These are phyloP conservation scores for Trichosporon sp. DNA, from an alignment of 1,284 basidiomycete species.

Conservation along the genomic window DNA sequence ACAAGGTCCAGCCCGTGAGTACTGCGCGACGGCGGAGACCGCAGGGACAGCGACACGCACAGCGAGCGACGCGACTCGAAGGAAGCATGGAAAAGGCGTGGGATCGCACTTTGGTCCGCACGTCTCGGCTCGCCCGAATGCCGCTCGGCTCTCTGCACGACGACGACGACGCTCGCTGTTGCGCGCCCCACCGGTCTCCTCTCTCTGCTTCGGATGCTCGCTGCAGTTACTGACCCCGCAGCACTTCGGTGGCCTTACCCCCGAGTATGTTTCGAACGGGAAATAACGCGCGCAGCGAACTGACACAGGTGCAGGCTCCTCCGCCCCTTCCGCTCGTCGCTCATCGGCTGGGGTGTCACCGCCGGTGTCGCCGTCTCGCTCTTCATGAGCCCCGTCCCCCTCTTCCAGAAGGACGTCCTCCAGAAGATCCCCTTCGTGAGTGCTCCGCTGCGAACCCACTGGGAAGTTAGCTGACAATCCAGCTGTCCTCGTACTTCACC, in stretches of 20 bases:
- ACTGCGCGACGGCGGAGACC: background rate
- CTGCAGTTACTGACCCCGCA: slow-evolving; percentile 11
- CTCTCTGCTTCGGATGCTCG: background rate
- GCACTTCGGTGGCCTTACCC: slow-evolving; percentile 34
- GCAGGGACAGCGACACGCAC: background rate
- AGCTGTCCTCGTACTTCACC: slow-evolving; percentile 34
- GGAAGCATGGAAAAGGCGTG: background rate
- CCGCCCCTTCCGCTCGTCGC: slow-evolving; percentile 29
- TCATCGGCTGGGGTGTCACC: slow-evolving; percentile 43
- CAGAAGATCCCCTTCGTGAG: slow-evolving; percentile 45
- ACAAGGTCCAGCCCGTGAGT: slow-evolving; percentile 20
- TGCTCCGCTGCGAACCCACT: background rate
- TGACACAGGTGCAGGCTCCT: slow-evolving; percentile 29
- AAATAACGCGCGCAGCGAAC: background rate
- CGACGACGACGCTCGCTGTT: background rate
- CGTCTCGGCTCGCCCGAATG: background rate
- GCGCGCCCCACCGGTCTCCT: background rate
- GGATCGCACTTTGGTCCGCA: background rate
- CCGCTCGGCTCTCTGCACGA: background rate
- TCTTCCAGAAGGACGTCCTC: slow-evolving; percentile 48
- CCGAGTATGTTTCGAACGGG: slow-evolving; percentile 28
- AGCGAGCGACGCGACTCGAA: background rate
- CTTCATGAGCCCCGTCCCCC: slow-evolving; percentile 44
- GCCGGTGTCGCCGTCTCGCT: slow-evolving; percentile 43
- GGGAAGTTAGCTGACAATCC: background rate